Base-by-base conservation (phyloP, 2,329 filamentous ascomycete species). In the Fusarium redolens region DNA sequence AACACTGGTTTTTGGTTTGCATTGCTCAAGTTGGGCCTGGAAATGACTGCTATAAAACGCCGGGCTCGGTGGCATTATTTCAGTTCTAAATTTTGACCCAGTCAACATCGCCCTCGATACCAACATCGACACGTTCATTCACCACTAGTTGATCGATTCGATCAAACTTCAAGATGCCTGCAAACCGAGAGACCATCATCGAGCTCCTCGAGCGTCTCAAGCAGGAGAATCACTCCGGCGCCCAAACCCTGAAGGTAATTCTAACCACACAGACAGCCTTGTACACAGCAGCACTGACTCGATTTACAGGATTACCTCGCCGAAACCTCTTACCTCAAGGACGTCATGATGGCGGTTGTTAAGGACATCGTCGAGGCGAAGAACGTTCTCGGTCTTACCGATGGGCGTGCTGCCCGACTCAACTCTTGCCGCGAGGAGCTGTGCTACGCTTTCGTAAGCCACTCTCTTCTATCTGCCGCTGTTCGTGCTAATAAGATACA, bases 341-440 rank as follows among this genome's bases (percentile, higher is more conserved):
- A 73, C 54, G 62, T 50, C 13, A 61, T 73, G n/a, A 55, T 68
- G 51, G 57, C 71, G n/a, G 45, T 73, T 47, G 58, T 68, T 66
- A 61, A 73, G 58, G 67, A 65, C 45, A 68, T 73, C 41, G 66
- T 68, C 7, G 41, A 63, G 3, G 56, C 48, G 38, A 73, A 71
- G 54, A 38, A 35, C 13, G 66, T 61, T 20, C 71, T 73, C 4
- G 61, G 57, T 17, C 25, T 73, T 18, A 44, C 41, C 15, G 54
- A 28, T 17, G 37, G 30, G 15, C 41, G 60, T 10, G 47, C 70
- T 4, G 45, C 52, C 20, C 25, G 54, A 7, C 54, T 72, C 17
- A 69, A 69, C n/a, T 57, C 48, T 12, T 73, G 70, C 69, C 59
- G 47, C 18, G n/a, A 48, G 14, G 70, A 73, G 37, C 69, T 73